A percentile compares a stretch with the other conserved stretches of the same genome.
Conservation (phyloP, 164 flowering plant genomes). For the Paratinospora sagittata region DNA sequence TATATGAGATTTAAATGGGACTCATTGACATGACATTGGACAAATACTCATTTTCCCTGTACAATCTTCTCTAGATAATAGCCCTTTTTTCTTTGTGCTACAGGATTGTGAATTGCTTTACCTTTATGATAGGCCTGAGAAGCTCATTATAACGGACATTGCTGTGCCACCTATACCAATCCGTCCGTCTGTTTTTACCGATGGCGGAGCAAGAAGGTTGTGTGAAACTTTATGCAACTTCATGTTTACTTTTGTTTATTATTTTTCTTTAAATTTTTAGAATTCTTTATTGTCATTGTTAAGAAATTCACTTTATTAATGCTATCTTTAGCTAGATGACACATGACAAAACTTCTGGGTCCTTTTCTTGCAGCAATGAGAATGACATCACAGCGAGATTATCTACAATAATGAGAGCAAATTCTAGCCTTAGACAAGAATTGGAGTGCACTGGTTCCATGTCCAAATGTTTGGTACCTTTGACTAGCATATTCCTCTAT, state of each 20-base stretch:
- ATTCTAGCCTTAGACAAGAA: conserved; percentile 47
- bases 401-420: conserved; percentile 43
- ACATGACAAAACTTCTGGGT: conserved; percentile 4
- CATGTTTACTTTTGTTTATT: not conserved
- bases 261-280: not conserved
- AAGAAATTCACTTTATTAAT: not conserved
- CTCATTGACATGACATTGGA: not conserved
- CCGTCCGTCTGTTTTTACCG: conserved; percentile 79
- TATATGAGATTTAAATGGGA: not conserved
- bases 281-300: not conserved
- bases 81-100: conserved; percentile 5
- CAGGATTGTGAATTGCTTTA: conserved; percentile 93
- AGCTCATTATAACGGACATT: conserved; percentile 60
- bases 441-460: conserved; percentile 31
- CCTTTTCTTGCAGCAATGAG: conserved; percentile 73
- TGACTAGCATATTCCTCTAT: not conserved
- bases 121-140: conserved; percentile 78
- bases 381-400: conserved; percentile 69
- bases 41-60: not conserved
- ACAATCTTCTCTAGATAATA: not conserved
- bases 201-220: conserved; percentile 59
- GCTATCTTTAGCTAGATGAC: not conserved
- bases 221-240: not conserved
- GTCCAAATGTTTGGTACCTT: conserved; percentile 44
- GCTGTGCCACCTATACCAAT: conserved; percentile 81